A percentile compares a stretch with the other conserved stretches of the same genome.
phyloP scores from a whole-genome alignment of 352 stramenopile genomes.

The Globisporangium paroecandrum region DNA sequence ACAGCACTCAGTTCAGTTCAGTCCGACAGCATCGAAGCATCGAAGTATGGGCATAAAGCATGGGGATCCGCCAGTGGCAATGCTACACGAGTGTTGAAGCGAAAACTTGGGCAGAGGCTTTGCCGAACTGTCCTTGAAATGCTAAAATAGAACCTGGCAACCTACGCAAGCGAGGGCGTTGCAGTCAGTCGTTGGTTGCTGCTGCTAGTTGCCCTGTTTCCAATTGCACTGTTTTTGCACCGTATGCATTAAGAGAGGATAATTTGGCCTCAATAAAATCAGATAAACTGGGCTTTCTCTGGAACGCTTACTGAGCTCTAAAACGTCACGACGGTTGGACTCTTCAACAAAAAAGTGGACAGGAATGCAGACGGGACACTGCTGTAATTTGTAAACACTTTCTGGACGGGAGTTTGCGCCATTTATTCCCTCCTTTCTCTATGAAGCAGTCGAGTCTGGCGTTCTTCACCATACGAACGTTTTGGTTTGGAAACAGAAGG shows the following conservation, averaged over 20 bases:
- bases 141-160: no score
- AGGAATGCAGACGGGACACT: neutral
- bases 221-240: neutral
- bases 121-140: no score
- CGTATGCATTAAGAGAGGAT: neutral
- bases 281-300: neutral
- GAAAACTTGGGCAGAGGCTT: no score
- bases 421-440: neutral
- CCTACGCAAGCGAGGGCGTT: neutral
- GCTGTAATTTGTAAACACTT: neutral
- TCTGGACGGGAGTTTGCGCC: neutral
- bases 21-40: no score
- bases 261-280: neutral
- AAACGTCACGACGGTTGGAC: constrained; percentile 14
- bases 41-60: no score
- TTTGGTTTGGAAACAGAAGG: neutral
- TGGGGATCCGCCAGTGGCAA: no score
- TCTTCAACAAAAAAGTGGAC: constrained; percentile 9
- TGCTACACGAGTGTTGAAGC: no score
- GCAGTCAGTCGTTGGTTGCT: neutral
- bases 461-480: neutral
- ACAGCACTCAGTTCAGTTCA: no score
- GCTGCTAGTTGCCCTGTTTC: neutral
- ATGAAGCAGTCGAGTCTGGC: neutral
- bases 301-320: neutral